Percentiles rank a stretch among this genome's conserved stretches.
Conservation (phyloP, 2,329 filamentous ascomycete species). For the Fusarium caatingaense region DNA sequence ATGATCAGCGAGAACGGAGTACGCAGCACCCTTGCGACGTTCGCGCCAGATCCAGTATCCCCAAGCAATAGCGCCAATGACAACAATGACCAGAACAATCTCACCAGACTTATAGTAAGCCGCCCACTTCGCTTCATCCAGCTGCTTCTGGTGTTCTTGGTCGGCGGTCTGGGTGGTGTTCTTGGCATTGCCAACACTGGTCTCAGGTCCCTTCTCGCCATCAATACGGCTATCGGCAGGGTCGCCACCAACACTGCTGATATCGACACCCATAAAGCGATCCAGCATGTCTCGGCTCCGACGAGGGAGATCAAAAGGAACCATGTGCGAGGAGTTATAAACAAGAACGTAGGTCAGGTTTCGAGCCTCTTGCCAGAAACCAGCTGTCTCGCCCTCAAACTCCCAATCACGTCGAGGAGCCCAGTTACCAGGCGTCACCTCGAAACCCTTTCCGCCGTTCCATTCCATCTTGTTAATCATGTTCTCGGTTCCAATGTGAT, state of each 20-base stretch:
- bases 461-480: slow-evolving; percentile 91
- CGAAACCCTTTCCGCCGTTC: slow-evolving; percentile 93
- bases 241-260: slow-evolving; percentile 83
- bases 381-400: slow-evolving; percentile 88
- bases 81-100: slow-evolving; percentile 83
- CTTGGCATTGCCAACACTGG: slow-evolving; percentile 78
- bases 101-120: slow-evolving; percentile 91
- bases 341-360: slow-evolving; percentile 97
- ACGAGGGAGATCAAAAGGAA: slow-evolving; percentile 91
- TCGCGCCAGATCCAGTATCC: slow-evolving; percentile 77
- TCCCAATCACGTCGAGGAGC: slow-evolving; percentile 94
- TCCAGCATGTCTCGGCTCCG: slow-evolving; percentile 96
- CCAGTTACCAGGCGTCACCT: slow-evolving; percentile 85
- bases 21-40: slow-evolving; percentile 66
- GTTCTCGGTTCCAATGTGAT: slow-evolving; percentile 92
- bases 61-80: slow-evolving; percentile 78
- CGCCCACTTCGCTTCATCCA: slow-evolving; percentile 88
- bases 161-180: slow-evolving; percentile 68
- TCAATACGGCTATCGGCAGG: slow-evolving; percentile 85
- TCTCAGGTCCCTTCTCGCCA: slow-evolving; percentile 83
- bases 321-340: slow-evolving; percentile 97
- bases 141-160: slow-evolving; percentile 67
- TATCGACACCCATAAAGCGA: slow-evolving; percentile 93
- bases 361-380: slow-evolving; percentile 93
- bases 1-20: slow-evolving; percentile 61